Percentiles rank a stretch among this genome's conserved stretches.
Evolutionary conservation across 352 stramenopile genomes (phyloP).

Genomic region (Phytophthora colocasiae): DNA sequence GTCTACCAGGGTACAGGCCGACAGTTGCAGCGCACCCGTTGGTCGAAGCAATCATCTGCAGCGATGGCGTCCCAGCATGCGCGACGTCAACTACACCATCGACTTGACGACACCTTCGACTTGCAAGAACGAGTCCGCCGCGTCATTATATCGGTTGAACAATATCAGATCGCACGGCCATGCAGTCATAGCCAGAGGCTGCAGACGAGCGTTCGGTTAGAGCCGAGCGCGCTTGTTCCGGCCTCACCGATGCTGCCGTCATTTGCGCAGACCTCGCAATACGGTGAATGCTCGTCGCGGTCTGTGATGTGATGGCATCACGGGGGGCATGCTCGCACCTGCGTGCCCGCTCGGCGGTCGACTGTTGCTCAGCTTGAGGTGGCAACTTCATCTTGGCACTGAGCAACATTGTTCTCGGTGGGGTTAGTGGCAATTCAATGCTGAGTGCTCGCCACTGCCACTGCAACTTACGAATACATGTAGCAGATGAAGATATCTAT

Average conservation of each 20-base stretch:
- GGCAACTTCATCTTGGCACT: not conserved
- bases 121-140: slow-evolving; percentile 16
- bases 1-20: no score
- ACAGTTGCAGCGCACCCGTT: no score
- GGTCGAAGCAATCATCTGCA: no score
- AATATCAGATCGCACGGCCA: slow-evolving; percentile 9
- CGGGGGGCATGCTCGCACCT: not conserved
- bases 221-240: slow-evolving; percentile 21
- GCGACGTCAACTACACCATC: slow-evolving; percentile 13
- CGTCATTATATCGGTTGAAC: slow-evolving; percentile 32
- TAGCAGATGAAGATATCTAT: not conserved
- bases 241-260: not conserved
- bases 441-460: not conserved
- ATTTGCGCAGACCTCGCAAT: slow-evolving; percentile 12
- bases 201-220: slow-evolving; percentile 10
- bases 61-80: not conserved
- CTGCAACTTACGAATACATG: not conserved
- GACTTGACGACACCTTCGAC: slow-evolving; percentile 19
- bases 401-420: slow-evolving; percentile 5
- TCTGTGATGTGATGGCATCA: not conserved
- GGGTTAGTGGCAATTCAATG: not conserved
- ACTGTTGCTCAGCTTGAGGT: not conserved
- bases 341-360: slow-evolving; percentile 7
- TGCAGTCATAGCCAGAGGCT: slow-evolving; percentile 14
- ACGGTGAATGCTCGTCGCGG: slow-evolving; percentile 12